phyloP scores from a whole-genome alignment of 805 yeast genomes.

The Pichia deserticola region DNA sequence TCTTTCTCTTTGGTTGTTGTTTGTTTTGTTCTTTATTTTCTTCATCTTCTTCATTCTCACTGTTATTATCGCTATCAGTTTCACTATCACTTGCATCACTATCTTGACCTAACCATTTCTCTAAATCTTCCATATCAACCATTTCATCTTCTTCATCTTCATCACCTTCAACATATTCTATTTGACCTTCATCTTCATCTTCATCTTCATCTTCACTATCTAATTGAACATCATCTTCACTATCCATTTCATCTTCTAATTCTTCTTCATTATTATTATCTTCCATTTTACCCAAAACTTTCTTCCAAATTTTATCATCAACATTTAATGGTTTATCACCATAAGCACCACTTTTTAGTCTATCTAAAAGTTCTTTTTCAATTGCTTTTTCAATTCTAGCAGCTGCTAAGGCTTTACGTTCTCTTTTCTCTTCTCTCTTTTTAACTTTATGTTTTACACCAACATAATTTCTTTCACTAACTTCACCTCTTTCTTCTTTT shows the following conservation, averaged over 20 bases:
- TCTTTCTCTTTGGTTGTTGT: conserved; percentile 34
- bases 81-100: conserved; percentile 18
- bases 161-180: conserved; percentile 85
- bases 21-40: conserved; percentile 24
- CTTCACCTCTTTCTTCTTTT: conserved; percentile 51
- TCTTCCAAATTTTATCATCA: conserved; percentile 93
- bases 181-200: conserved; percentile 48
- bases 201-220: conserved; percentile 66
- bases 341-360: conserved; percentile 95
- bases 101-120: conserved; percentile 62
- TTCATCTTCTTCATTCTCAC: conserved; percentile 23
- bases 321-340: conserved; percentile 97
- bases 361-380: conserved; percentile 88
- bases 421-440: conserved; percentile 90
- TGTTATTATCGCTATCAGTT: conserved; percentile 23
- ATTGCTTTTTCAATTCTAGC: conserved; percentile 95
- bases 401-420: conserved; percentile 92
- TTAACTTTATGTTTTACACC: conserved; percentile 91
- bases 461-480: conserved; percentile 75
- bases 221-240: conserved; percentile 56
- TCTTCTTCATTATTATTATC: conserved; percentile 44
- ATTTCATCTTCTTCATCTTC: conserved; percentile 85
- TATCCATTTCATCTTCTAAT: conserved; percentile 73
- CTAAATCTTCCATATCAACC: conserved; percentile 89
- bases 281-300: conserved; percentile 70